These are phyloP conservation scores for Colletotrichum australisinense DNA, from an alignment of 2,329 filamentous ascomycete genomes.

Conservation along the genomic window DNA sequence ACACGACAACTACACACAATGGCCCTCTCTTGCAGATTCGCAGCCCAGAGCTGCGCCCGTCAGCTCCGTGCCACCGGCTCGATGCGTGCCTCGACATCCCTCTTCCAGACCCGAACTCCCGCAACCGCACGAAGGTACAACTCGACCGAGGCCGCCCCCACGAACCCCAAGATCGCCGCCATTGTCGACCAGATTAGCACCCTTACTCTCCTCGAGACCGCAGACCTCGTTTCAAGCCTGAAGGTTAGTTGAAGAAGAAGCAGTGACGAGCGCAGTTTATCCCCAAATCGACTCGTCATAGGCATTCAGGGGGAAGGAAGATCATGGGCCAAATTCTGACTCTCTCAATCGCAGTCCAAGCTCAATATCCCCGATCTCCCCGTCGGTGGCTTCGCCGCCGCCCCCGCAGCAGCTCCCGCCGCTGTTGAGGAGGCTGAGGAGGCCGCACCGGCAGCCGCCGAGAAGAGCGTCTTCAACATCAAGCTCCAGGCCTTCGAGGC, in stretches of 20 bases:
- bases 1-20: conserved; percentile 52
- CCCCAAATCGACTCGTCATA: not conserved
- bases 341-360: conserved; percentile 70
- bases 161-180: conserved; percentile 88
- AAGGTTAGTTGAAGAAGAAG: conserved; percentile 72
- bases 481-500: conserved; percentile 94
- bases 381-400: conserved; percentile 87
- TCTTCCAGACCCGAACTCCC: conserved; percentile 59
- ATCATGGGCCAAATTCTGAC: conserved; percentile 29
- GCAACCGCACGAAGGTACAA: conserved; percentile 81
- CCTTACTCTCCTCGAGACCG: conserved; percentile 97
- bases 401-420: conserved; percentile 62
- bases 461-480: conserved; percentile 97
- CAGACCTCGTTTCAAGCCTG: conserved; percentile 91
- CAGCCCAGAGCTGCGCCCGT: conserved; percentile 73
- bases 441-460: conserved; percentile 87
- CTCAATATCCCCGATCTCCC: conserved; percentile 99
- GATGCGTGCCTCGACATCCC: conserved; percentile 57
- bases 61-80: conserved; percentile 65
- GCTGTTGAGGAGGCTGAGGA: conserved; percentile 86
- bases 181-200: conserved; percentile 99
- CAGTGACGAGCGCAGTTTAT: not conserved
- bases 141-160: conserved; percentile 78
- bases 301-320: not conserved
- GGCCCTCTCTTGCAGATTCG: conserved; percentile 72